Conservation (phyloP, 441 rosid genomes). For the Euphorbia corollata region DNA sequence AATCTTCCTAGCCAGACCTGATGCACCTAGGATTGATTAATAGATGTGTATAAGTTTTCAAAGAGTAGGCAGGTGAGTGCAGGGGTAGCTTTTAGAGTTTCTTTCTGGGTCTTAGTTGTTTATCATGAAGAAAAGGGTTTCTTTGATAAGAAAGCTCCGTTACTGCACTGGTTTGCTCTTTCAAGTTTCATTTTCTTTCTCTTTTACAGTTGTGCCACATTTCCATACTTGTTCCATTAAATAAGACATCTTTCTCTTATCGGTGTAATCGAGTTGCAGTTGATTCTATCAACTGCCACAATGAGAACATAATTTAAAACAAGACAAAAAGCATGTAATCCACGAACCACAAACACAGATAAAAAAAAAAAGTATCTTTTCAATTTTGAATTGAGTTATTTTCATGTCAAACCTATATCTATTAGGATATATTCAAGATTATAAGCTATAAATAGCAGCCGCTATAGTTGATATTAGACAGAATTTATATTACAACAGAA, state of each 20-base stretch:
- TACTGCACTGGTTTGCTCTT: background rate
- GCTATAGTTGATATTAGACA: background rate
- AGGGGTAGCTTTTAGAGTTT: background rate
- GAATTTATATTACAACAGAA: background rate
- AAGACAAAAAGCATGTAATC: background rate
- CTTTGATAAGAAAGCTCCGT: background rate
- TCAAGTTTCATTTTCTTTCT: background rate
- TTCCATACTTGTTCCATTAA: background rate
- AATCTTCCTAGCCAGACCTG: background rate
- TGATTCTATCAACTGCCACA: background rate
- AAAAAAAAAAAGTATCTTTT: no score
- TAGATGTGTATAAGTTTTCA: background rate
- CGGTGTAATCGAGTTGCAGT: background rate
- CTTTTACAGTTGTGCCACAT: background rate
- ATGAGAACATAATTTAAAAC: background rate
- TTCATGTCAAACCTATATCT: background rate
- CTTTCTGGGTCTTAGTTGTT: background rate
- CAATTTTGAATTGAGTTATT: background rate
- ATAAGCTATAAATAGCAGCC: background rate
- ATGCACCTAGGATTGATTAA: background rate
- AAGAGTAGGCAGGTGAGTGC: background rate
- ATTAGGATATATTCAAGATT: background rate
- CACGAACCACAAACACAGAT: background rate
- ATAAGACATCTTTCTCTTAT: background rate
- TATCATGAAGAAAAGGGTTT: background rate